Base-by-base conservation (phyloP, 116 monocot genomes). In the Iris pallida region DNA sequence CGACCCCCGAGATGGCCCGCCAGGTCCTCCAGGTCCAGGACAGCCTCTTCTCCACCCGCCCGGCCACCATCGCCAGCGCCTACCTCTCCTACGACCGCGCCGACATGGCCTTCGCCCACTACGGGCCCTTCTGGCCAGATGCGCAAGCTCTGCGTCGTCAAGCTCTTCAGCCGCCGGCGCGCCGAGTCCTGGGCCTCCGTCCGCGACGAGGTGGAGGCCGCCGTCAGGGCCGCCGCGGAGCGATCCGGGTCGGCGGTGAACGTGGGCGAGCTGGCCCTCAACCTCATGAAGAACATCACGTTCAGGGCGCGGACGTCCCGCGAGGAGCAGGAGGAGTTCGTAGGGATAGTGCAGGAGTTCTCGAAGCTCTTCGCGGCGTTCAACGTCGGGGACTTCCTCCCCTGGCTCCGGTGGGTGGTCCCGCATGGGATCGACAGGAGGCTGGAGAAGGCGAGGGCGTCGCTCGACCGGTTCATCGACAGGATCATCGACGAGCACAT, bases 31-130 rank as follows among this genome's bases (percentile, higher is more conserved):
- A 54, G 2, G 47, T 4, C 47, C 62, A 69, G 8, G 76, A 76
- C 76, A 10, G 2, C 46, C 10, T 43, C 20, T 69, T 69, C 63
- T 63, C 68, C 9, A 63, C 69, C 53, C 69, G 76, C 2, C 76
- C 76, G 8, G 63, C 45, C 46, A 63, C 63, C 53, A 14, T 8
- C 47, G 69, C 69, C 55, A 69, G 63, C 18, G 6, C 11, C 8
- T 76, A 63, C 69, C 69, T 76, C 47, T 46, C 76, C 63, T 76
- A 76, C 76, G 44, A 57, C 48, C 76, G 42, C 47, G 69, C 76
- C 48, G 76, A 76, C 69, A 69, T 76, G 76, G 76, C 69, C 56
- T 76, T 76, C 57, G 69, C 76, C 55, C 54, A 61, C 46, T 61
- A 61, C 45, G 69, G 76, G 45, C 69, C 76, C 2, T 69, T 69